Evolutionary conservation across 2,329 filamentous ascomycete species (phyloP).

Genomic region (Sporothrix brasiliensis): DNA sequence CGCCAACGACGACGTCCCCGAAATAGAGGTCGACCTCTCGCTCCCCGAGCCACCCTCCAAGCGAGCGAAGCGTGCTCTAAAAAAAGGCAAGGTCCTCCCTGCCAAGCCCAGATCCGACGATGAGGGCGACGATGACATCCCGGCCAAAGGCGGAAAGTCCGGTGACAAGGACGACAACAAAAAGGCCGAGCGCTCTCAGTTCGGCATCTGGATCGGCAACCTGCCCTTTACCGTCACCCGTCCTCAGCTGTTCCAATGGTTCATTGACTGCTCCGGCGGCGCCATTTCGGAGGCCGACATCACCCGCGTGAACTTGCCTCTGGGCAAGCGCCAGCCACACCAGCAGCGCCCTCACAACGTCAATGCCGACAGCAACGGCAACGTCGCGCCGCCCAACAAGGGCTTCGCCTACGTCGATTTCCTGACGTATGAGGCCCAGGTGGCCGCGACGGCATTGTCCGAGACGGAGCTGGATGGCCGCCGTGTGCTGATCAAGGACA

Average conservation of each 20-base stretch:
- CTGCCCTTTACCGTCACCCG: constrained; percentile 80
- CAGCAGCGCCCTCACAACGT: constrained; percentile 35
- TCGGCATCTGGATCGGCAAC: constrained; percentile 96
- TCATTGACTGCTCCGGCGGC: constrained; percentile 71
- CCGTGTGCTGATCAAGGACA: constrained; percentile 88
- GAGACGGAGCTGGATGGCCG: constrained; percentile 78
- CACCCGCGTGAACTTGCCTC: constrained; percentile 79
- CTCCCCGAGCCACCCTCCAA: constrained; percentile 96
- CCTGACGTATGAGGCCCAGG: constrained; percentile 65
- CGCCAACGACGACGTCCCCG: constrained; percentile 52
- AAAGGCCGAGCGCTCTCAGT: constrained; percentile 68
- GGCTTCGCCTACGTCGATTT: constrained; percentile 98
- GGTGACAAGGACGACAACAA: constrained; percentile 21
- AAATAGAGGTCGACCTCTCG: constrained; percentile 85
- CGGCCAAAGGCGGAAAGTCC: neutral
- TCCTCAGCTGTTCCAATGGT: constrained; percentile 73
- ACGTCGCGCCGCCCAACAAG: constrained; percentile 64
- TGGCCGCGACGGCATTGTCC: constrained; percentile 81
- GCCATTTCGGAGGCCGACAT: constrained; percentile 70
- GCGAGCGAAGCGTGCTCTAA: constrained; percentile 84
- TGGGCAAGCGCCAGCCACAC: constrained; percentile 40
- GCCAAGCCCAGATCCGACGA: constrained; percentile 43
- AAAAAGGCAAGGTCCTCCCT: constrained; percentile 71
- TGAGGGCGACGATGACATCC: constrained; percentile 26
- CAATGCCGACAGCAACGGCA: constrained; percentile 40